A percentile compares a stretch with the other conserved stretches of the same genome.
Evolutionary conservation across 331 rosid genomes (phyloP).

Genomic region (Prunus yedoensis): DNA sequence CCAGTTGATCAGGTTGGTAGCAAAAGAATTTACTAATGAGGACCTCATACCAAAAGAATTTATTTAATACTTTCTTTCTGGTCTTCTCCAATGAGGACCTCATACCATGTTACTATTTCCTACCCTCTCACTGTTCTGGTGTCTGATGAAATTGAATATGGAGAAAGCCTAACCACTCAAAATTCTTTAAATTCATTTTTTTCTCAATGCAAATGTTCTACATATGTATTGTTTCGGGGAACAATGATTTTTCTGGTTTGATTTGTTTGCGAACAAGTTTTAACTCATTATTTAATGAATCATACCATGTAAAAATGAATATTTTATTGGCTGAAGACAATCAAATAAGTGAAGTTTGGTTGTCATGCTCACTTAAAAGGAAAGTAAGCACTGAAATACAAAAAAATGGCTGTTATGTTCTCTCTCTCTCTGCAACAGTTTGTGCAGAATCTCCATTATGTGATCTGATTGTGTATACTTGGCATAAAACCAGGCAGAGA

Average conservation of each 20-base stretch:
- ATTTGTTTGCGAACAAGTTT: not conserved
- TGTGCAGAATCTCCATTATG: not conserved
- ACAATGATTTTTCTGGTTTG: not conserved
- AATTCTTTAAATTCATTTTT: not conserved
- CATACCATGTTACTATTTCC: not conserved
- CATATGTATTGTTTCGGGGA: not conserved
- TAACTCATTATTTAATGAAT: not conserved
- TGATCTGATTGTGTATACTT: constrained; percentile 3
- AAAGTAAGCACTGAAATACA: not conserved
- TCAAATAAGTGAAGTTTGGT: not conserved
- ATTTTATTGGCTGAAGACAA: not conserved
- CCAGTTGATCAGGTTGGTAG: constrained; percentile 42
- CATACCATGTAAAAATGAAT: not conserved
- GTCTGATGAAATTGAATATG: not conserved
- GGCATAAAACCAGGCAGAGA: constrained; percentile 26
- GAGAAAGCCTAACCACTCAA: not conserved
- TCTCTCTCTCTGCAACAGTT: not conserved
- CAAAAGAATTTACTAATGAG: not conserved
- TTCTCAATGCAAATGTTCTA: not conserved
- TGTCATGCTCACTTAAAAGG: not conserved
- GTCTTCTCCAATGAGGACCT: not conserved
- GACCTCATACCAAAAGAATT: not conserved
- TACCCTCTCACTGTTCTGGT: not conserved
- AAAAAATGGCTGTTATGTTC: not conserved
- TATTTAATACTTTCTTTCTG: not conserved